Evolutionary conservation across 2,329 filamentous ascomycete species (phyloP), one percentile per base, ranked within the genome.

Genomic region (Exophiala calicioides): DNA sequence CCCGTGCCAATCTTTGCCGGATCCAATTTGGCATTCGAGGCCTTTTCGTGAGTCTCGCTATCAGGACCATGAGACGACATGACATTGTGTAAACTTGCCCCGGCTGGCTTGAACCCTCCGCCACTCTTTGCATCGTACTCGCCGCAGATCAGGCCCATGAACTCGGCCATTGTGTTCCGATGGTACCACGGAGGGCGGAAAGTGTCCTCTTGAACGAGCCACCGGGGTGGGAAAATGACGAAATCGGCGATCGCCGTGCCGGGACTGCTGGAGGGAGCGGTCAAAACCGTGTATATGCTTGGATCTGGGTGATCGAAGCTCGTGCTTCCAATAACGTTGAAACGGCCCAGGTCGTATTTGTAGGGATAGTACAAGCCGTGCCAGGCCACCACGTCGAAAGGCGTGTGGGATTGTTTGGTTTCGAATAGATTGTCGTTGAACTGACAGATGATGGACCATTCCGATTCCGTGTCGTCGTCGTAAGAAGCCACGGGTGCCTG

Each of bases 361-460:
- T 65, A 69, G 2, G 67, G 67, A 2, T 64, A 66, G 57, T 85
- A 84, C 41, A 79, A 81, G n/a, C 83, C 83, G 56, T 86, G 82
- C 83, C 84, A 86, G 2, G 81, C 83, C 0, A 86, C 80, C 1
- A 86, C 83, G 56, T 87, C 83, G 58, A 86, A 88, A 0, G 84
- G 84, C 2, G 77, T 82, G 60, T 86, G 83, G 16, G 70, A 71
- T 60, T 87, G 84, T 16, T 72, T 74, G 44, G 77, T 80, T 15
- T 68, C 70, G 58, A 83, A 85, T 26, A 85, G 76, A 32, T 75
- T 73, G 1, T 82, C 82, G 1, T 73, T 74, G 33, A 85, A 76
- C 59, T 86, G 86, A 56, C 77, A 77, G 0, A 84, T 68, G 2
- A 86, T 69, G 15, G 73, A 70, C 39, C 72, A 70, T 1, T 72